Percentiles rank a stretch among this genome's conserved stretches.
Evolutionary conservation across 257 asterid species (phyloP).

Genomic region (Voacanga thouarsii): DNA sequence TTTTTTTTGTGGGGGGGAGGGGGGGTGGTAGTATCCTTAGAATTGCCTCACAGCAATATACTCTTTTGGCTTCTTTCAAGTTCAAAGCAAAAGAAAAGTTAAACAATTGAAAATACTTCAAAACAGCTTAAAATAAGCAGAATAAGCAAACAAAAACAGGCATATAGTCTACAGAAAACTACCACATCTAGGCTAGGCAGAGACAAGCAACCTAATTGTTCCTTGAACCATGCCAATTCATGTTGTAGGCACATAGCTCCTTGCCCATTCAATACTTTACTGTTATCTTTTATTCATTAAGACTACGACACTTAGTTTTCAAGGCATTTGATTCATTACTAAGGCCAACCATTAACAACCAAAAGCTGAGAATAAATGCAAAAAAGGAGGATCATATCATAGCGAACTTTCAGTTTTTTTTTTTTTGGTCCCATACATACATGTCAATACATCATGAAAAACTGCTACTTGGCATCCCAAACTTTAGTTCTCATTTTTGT

Average conservation of each 20-base stretch:
- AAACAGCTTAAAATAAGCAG: neutral
- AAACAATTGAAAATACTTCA: neutral
- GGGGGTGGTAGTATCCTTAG: neutral
- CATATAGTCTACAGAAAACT: neutral
- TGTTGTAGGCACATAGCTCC: neutral
- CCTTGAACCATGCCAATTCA: neutral
- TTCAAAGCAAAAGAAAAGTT: neutral
- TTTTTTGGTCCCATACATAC: neutral
- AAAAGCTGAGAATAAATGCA: too few species aligned
- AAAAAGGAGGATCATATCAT: neutral
- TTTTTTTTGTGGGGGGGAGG: neutral
- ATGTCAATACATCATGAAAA: neutral
- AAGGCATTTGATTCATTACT: neutral
- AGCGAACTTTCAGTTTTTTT: neutral
- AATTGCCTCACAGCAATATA: neutral
- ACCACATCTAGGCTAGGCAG: neutral
- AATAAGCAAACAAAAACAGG: neutral
- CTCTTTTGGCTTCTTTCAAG: neutral
- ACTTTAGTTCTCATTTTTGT: neutral
- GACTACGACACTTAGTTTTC: neutral
- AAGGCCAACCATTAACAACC: neutral
- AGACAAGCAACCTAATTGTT: neutral
- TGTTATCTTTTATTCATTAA: neutral
- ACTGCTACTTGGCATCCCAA: neutral
- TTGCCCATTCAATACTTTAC: neutral